These are phyloP conservation scores for Ogataea hybrid DNA, from an alignment of 1,139 yeast species.

Conservation along the genomic window DNA sequence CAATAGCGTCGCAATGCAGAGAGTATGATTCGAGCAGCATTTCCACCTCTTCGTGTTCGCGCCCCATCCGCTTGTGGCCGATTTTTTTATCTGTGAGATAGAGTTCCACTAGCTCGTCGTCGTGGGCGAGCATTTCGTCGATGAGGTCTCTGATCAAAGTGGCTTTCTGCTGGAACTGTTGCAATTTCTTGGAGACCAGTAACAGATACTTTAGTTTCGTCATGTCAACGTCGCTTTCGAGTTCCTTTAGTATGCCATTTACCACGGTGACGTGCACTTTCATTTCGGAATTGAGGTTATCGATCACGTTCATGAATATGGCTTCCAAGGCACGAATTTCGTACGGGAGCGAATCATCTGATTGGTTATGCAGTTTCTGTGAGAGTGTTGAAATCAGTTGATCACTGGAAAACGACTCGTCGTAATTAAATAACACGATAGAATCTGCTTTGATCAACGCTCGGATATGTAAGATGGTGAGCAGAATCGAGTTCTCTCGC, in stretches of 20 bases:
- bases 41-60: slow-evolving; percentile 67
- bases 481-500: slow-evolving; percentile 72
- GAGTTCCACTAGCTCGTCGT: slow-evolving; percentile 70
- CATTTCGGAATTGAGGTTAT: slow-evolving; percentile 82
- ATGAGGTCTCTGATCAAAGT: slow-evolving; percentile 77
- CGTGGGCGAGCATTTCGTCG: slow-evolving; percentile 85
- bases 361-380: slow-evolving; percentile 54
- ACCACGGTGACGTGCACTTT: slow-evolving; percentile 70
- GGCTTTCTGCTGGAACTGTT: slow-evolving; percentile 83
- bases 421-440: slow-evolving; percentile 79
- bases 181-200: slow-evolving; percentile 75
- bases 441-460: slow-evolving; percentile 80
- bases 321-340: slow-evolving; percentile 92
- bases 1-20: slow-evolving; percentile 76
- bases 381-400: slow-evolving; percentile 86
- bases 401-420: slow-evolving; percentile 56
- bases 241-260: slow-evolving; percentile 72
- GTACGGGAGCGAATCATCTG: slow-evolving; percentile 42
- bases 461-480: slow-evolving; percentile 80
- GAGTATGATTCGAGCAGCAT: slow-evolving; percentile 74
- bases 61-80: slow-evolving; percentile 30
- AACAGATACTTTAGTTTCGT: slow-evolving; percentile 77
- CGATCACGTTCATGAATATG: slow-evolving; percentile 78
- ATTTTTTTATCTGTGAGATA: slow-evolving; percentile 50
- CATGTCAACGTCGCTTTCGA: slow-evolving; percentile 84